Conservation (phyloP, 2,329 filamentous ascomycete genomes). For the Colletotrichum caudatum region DNA sequence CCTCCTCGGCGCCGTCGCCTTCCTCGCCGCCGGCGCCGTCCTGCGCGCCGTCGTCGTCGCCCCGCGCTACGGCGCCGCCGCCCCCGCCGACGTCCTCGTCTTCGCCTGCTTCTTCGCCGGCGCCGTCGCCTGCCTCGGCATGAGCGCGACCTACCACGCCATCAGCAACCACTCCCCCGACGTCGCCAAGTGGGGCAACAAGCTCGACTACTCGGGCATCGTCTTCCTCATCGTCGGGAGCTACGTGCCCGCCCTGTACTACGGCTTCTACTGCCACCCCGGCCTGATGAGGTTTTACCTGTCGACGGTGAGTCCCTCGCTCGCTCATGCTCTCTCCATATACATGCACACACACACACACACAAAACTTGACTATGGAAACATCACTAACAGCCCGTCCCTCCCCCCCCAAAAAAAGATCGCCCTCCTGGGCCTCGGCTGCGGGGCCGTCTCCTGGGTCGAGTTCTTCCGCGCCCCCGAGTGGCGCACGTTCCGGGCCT, state of each 20-base stretch:
- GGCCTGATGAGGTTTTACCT: constrained; percentile 78
- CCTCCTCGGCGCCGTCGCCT: constrained; percentile 73
- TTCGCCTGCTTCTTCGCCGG: constrained; percentile 85
- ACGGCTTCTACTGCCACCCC: constrained; percentile 82
- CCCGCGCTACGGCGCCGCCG: constrained; percentile 75
- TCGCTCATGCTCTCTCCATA: background rate
- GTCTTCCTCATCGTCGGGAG: constrained; percentile 91
- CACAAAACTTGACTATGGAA: background rate
- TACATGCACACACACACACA: constrained; percentile 43
- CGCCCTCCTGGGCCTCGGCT: constrained; percentile 79
- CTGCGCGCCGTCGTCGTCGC: constrained; percentile 70
- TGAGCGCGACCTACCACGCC: constrained; percentile 88
- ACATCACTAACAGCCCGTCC: background rate
- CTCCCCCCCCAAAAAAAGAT: constrained; percentile 67
- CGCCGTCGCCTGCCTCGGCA: constrained; percentile 78
- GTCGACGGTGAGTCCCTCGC: constrained; percentile 69
- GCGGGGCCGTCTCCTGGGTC: constrained; percentile 80
- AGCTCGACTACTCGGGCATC: constrained; percentile 95
- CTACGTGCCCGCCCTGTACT: constrained; percentile 89
- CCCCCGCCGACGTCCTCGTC: constrained; percentile 72
- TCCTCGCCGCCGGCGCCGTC: constrained; percentile 62
- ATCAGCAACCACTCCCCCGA: constrained; percentile 84
- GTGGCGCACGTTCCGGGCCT: constrained; percentile 86
- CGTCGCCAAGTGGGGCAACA: constrained; percentile 87
- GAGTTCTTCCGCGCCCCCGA: constrained; percentile 86